Evolutionary conservation across 2,329 filamentous ascomycete species (phyloP).

Genomic region (Calonectria pteridis): DNA sequence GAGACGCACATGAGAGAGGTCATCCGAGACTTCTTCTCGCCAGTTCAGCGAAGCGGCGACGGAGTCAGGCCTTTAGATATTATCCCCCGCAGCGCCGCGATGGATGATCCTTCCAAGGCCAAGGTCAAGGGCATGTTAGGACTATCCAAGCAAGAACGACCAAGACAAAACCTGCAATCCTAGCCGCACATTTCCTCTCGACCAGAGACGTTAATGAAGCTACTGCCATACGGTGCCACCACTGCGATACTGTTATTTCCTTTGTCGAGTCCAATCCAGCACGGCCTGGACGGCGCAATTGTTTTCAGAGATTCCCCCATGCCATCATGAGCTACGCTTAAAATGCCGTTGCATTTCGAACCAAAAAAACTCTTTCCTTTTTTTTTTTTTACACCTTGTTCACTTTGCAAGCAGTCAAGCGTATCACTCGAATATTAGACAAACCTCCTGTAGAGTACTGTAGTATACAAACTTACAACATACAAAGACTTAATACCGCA

Average conservation of each 20-base stretch:
- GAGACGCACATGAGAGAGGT: conserved; percentile 36
- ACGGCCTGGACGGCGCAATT: conserved; percentile 19
- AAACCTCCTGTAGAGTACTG: not conserved
- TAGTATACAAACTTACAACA: conserved; percentile 2
- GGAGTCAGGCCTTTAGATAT: conserved; percentile 12
- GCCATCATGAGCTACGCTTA: not conserved
- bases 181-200: conserved; percentile 53
- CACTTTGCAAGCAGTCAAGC: not conserved
- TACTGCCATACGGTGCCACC: not conserved
- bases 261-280: conserved; percentile 17
- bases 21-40: conserved; percentile 38
- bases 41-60: conserved; percentile 38
- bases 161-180: conserved; percentile 51
- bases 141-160: conserved; percentile 46
- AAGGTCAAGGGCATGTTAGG: not conserved
- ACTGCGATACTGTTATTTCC: not conserved
- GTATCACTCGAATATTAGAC: not conserved
- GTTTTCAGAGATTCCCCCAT: conserved; percentile 25
- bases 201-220: conserved; percentile 16
- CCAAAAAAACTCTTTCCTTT: not conserved
- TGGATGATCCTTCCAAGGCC: conserved; percentile 6
- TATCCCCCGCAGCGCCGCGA: not conserved
- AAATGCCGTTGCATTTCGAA: not conserved
- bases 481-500: not conserved
- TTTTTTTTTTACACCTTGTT: not conserved